Evolutionary conservation across 345 rosid species (phyloP).

Genomic region (Euphorbia lathyris): DNA sequence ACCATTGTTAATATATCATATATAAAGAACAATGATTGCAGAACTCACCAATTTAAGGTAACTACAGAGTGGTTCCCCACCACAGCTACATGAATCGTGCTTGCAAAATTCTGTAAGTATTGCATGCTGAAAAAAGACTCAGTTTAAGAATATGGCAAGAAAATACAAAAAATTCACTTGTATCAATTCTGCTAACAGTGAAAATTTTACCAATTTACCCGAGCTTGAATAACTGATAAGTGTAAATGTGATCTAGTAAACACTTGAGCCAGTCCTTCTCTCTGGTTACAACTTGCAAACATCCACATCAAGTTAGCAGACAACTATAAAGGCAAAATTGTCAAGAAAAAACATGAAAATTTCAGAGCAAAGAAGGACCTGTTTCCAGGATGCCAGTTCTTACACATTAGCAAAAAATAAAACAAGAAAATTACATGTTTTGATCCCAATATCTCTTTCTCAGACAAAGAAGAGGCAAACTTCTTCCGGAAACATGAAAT

Average conservation of each 20-base stretch:
- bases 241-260: constrained; percentile 55
- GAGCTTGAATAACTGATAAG: constrained; percentile 48
- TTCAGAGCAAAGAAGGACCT: constrained; percentile 18
- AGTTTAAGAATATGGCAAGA: neutral
- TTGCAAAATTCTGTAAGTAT: constrained; percentile 56
- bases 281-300: constrained; percentile 59
- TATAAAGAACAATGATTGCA: neutral
- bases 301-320: constrained; percentile 39
- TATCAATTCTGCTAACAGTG: constrained; percentile 18
- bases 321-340: constrained; percentile 6
- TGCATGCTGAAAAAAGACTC: constrained; percentile 54
- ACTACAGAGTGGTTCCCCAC: constrained; percentile 39
- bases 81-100: constrained; percentile 58
- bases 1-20: neutral
- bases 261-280: constrained; percentile 62
- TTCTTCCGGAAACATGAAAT: constrained; percentile 60
- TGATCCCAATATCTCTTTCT: constrained; percentile 61
- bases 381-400: neutral
- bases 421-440: constrained; percentile 51
- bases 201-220: constrained; percentile 64
- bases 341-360: constrained; percentile 12
- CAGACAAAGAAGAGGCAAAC: constrained; percentile 49
- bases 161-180: constrained; percentile 12
- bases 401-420: constrained; percentile 4
- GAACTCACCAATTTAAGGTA: constrained; percentile 62